Base-by-base conservation (phyloP, 2,329 filamentous ascomycete genomes). In the Penicillium frequentans region DNA sequence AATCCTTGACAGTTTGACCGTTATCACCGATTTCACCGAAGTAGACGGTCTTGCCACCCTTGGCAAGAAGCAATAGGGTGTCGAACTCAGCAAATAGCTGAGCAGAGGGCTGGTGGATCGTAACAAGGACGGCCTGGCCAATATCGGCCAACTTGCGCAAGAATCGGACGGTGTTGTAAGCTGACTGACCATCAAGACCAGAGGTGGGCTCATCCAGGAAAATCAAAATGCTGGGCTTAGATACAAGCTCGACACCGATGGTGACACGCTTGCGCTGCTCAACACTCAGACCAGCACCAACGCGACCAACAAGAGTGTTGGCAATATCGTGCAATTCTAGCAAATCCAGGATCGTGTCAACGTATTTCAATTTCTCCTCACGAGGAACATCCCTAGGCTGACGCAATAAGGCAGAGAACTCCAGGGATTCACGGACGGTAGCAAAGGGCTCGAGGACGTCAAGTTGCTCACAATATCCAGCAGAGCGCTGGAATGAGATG, bases 251-350 rank as follows among this genome's bases (percentile, higher is more conserved):
- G 26, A 59, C 53, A 48, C 57, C 57, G 14, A 59, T 59, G 26
- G 57, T 59, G 19, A 59, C 57, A 56, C 57, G 57, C 46, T 59
- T 59, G 16, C 57, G 57, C 27, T 59, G 57, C 23, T 59, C 57
- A 31, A 59, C 57, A 19, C 57, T 59, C 46, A 59, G 23, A 19
- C 57, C 57, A 26, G 57, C 57, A 39, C 57, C 57, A 4, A 56
- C 23, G 16, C 51, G 54, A 7, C 57, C 57, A 4, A 59, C 27
- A 21, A 56, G 21, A 26, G 57, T 59, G 44, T 59, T 50, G 5
- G 57, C 50, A 16, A 59, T 39, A 23, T 59, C 57, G 31, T 59
- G 53, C 10, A 59, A 13, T 24, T 59, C 57, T 1, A 59, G 42
- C 13, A 59, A 31, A 39, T 59, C 57, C 14, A 59, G 56, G 23